Conservation (phyloP, 73 alveolate species). For the Paramecium primaurelia region DNA sequence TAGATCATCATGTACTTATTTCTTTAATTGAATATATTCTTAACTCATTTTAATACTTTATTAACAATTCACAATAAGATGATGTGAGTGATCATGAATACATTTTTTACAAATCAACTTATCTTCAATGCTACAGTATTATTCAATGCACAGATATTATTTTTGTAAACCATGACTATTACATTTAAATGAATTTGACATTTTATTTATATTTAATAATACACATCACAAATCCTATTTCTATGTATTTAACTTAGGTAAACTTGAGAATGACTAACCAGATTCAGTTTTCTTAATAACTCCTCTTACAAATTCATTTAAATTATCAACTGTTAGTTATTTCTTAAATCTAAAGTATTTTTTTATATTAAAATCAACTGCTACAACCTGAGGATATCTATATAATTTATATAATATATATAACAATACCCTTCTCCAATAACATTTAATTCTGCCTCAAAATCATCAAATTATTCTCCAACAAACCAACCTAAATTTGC, state of each 20-base stretch:
- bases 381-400: conserved; percentile 32
- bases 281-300: not conserved
- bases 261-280: not conserved
- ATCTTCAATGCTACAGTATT: not conserved
- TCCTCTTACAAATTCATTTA: conserved; percentile 6
- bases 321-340: conserved; percentile 24
- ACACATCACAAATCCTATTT: not conserved
- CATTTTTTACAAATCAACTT: not conserved
- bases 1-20: not conserved
- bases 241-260: not conserved
- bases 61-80: not conserved
- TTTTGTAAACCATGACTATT: not conserved
- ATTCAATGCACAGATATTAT: not conserved
- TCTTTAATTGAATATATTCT: not conserved
- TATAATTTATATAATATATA: not conserved
- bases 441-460: conserved; percentile 4
- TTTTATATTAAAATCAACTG: not conserved
- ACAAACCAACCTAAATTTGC: not conserved
- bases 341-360: not conserved
- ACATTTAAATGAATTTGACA: not conserved
- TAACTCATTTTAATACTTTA: not conserved
- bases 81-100: not conserved
- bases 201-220: not conserved
- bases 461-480: conserved; percentile 30
- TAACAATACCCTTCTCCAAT: conserved; percentile 14